A percentile compares a stretch with the other conserved stretches of the same genome.
Conservation (phyloP, 2,329 filamentous ascomycete genomes). For the Pestalotiopsis sp. region DNA sequence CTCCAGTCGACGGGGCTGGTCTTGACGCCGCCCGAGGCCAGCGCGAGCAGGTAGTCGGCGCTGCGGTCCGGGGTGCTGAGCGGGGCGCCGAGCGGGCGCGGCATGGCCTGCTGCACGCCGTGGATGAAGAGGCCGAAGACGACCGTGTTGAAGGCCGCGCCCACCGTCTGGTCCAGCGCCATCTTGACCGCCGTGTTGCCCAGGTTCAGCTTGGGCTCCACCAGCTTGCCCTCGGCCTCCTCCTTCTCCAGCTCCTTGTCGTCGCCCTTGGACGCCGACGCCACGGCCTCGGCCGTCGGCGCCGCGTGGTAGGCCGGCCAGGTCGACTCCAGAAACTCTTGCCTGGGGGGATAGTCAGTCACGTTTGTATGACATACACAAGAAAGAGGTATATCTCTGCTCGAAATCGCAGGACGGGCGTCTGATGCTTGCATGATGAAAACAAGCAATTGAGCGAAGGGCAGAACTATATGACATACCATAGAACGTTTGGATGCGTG, state of each 20-base stretch:
- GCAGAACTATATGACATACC: slow-evolving; percentile 48
- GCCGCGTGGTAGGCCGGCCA: slow-evolving; percentile 68
- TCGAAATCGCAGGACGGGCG: background rate
- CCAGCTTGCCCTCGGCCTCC: slow-evolving; percentile 38
- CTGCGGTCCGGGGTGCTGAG: slow-evolving; percentile 37
- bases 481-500: slow-evolving; percentile 82
- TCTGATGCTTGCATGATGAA: background rate
- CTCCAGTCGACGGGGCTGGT: slow-evolving; percentile 47
- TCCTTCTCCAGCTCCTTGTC: slow-evolving; percentile 43
- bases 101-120: slow-evolving; percentile 55
- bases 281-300: slow-evolving; percentile 40
- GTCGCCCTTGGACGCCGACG: slow-evolving; percentile 40
- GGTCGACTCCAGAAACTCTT: slow-evolving; percentile 72
- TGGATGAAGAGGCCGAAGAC: slow-evolving; percentile 56
- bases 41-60: slow-evolving; percentile 26
- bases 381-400: background rate
- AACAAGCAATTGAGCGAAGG: background rate
- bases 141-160: slow-evolving; percentile 65
- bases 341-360: slow-evolving; percentile 44
- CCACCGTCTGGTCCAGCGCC: slow-evolving; percentile 68
- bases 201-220: slow-evolving; percentile 57
- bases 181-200: slow-evolving; percentile 70
- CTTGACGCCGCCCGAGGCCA: slow-evolving; percentile 38
- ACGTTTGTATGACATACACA: background rate
- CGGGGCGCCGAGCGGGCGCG: slow-evolving; percentile 28